Evolutionary conservation across 768 basidiomycete species (phyloP), one percentile per base, ranked within the genome.

Genomic region (Candolleomyces efflorescens): DNA sequence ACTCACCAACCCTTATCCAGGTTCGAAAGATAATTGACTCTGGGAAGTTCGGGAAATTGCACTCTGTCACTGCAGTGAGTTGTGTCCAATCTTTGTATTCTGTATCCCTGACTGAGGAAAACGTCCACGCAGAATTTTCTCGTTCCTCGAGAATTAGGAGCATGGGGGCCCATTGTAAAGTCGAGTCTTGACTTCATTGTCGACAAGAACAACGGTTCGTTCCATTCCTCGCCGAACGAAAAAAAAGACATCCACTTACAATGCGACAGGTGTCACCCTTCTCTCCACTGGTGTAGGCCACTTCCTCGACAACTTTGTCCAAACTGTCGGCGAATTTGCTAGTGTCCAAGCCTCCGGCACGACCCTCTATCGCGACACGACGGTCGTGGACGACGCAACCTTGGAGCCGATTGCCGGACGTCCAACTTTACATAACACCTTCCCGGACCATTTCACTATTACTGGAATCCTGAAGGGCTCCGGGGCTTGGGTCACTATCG

Each of bases 1-100:
- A 26, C 32, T 54, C 17, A 22, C 24, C 2, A 54, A 12, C 3
- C 18, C 32, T 20, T 24, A 5, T 18, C 23, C 43, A 38, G 71
- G 60, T 68, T 36, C 73, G 71, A 59, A 62, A 64, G 32, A 52
- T 72, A 3, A 60, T 73, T 24, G 64, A 63, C 2, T 63, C 63
- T 24, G 73, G 71, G 1, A 61, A 66, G 47, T 66, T 73, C 48
- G 73, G 71, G 1, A 65, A 67, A 49, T 56, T 74, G 7, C 53
- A 65, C 5, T 69, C 69, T 13, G 24, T 37, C n/a, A 54, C 22
- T 17, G 44, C 41, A 11, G 56, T 57, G 24, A 37, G 56, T 51
- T 27, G 7, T 17, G 10, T 23, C 24, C 20, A 23, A n/a, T 22
- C 45, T 26, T 10, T 26, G 11, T 11, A 37, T 39, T 10, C 39